Conservation (phyloP, 805 yeast genomes). For the Gaillardinia entomophila region DNA sequence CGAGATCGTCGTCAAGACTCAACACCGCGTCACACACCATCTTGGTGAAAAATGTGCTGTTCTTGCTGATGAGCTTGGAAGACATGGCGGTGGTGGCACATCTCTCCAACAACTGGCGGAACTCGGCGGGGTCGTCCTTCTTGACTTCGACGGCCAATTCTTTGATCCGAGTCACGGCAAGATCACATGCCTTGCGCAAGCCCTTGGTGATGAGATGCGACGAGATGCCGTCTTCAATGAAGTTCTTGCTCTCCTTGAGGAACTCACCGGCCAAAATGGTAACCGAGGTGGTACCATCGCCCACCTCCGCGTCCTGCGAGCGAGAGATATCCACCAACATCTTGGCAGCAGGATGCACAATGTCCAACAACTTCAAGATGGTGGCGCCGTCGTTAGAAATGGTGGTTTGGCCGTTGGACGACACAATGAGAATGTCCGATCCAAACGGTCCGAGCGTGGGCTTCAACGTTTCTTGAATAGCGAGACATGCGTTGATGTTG, state of each 20-base stretch:
- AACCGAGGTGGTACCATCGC: slow-evolving; percentile 97
- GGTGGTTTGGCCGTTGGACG: slow-evolving; percentile 78
- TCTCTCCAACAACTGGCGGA: slow-evolving; percentile 74
- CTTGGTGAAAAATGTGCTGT: slow-evolving; percentile 84
- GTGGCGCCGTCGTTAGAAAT: slow-evolving; percentile 99
- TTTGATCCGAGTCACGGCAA: slow-evolving; percentile 67
- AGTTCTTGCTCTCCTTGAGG: slow-evolving; percentile 81
- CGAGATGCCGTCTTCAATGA: slow-evolving; percentile 94
- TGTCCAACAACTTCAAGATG: slow-evolving; percentile 82
- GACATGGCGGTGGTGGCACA: slow-evolving; percentile 98
- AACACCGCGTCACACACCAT: slow-evolving; percentile 96
- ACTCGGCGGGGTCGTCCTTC: slow-evolving; percentile 40
- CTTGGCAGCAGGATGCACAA: slow-evolving; percentile 98
- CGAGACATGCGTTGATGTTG: slow-evolving; percentile 94
- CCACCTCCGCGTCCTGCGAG: slow-evolving; percentile 97
- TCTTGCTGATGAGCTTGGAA: slow-evolving; percentile 83
- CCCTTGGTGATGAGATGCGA: slow-evolving; percentile 87
- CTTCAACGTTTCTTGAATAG: slow-evolving; percentile 91
- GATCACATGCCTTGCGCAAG: slow-evolving; percentile 70
- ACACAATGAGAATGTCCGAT: slow-evolving; percentile 87
- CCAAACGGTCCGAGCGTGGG: slow-evolving; percentile 98
- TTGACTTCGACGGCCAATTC: slow-evolving; percentile 72
- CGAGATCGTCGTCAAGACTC: slow-evolving; percentile 77
- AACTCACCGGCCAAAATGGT: slow-evolving; percentile 93
- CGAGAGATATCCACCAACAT: slow-evolving; percentile 90